Base-by-base conservation (phyloP, 164 flowering plant genomes). In the Umbilicus rupestris region DNA sequence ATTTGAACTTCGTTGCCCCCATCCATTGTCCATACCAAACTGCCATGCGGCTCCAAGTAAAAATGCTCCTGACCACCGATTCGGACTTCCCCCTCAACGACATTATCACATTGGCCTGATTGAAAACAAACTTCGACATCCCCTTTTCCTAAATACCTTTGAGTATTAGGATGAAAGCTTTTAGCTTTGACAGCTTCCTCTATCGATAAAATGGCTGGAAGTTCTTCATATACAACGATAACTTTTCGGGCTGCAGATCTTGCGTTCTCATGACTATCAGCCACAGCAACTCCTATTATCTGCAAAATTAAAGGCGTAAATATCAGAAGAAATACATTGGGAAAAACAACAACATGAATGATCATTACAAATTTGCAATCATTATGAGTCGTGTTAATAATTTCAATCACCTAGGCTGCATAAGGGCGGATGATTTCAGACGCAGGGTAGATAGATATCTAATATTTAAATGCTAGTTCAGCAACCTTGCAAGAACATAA, bases 21-120 rank as follows among this genome's bases (percentile, higher is more conserved):
- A 74, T 94, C 98, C 76, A 76, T 44, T 30, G 97, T 85, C 97
- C 96, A 90, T 44, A 91, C 68, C 35, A 90, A 73, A 76, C 79
- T 89, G 76, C 90, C 73, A 5, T 89, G 68, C 3, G 97, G 81
- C 78, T 94, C 98, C 83, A 94, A 78, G 71, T 94, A 94, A 76
- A 94, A 94, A 70, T 94, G 98, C 66, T 94, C 98, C 72, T 94
- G 98, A 57, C 98, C 98, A 50, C 96, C 98, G 3, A 90, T 78
- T 44, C 73, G 87, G 62, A 91, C 97, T 65, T 87, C 89, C 62
- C 98, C 97, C 73, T 90, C 95, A 67, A 93, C 81, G 55, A 90
- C 76, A 49, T 72, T 81, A 72, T 87, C 84, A 78, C 89, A 86
- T 64, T 72, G 80, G 29, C 86, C 85, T 41, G 96, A 89, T 15